These are phyloP conservation scores for Phytophthora pseudosyringae DNA, from an alignment of 352 stramenopile species.

Conservation along the genomic window DNA sequence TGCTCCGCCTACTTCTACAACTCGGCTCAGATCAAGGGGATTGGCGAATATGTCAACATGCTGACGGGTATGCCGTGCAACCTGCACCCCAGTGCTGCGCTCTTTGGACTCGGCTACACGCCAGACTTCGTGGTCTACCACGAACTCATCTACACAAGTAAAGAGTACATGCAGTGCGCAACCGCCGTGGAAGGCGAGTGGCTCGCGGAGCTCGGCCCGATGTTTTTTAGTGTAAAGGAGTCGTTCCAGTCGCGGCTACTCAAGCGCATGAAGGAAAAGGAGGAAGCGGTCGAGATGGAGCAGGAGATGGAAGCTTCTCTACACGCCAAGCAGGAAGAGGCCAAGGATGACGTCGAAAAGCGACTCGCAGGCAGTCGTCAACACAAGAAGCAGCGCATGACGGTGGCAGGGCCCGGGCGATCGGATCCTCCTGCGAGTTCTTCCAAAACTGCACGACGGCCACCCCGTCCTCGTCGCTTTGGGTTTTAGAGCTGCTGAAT, in stretches of 20 bases:
- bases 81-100: constrained; percentile 96
- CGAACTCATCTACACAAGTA: constrained; percentile 99
- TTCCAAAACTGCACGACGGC: constrained; percentile 58
- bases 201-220: constrained; percentile 98
- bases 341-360: constrained; percentile 25
- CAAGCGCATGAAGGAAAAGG: constrained; percentile 89
- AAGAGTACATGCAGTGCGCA: constrained; percentile 98
- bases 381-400: constrained; percentile 70
- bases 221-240: constrained; percentile 99
- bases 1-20: constrained; percentile 99
- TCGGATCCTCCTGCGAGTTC: constrained; percentile 31
- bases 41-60: constrained; percentile 99
- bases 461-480: constrained; percentile 72
- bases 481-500: constrained; percentile 53
- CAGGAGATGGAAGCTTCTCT: constrained; percentile 71
- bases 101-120: constrained; percentile 98
- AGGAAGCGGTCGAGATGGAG: constrained; percentile 82
- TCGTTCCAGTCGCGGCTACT: constrained; percentile 93
- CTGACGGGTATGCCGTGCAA: constrained; percentile 97
- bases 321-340: constrained; percentile 29
- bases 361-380: constrained; percentile 24
- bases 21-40: constrained; percentile 98
- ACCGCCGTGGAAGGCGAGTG: constrained; percentile 99
- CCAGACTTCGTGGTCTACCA: constrained; percentile 99
- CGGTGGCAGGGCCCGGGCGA: constrained; percentile 61